These are phyloP conservation scores for Microbotryum lychnidis-dioicae DNA, from an alignment of 1,284 basidiomycete species.

Conservation along the genomic window DNA sequence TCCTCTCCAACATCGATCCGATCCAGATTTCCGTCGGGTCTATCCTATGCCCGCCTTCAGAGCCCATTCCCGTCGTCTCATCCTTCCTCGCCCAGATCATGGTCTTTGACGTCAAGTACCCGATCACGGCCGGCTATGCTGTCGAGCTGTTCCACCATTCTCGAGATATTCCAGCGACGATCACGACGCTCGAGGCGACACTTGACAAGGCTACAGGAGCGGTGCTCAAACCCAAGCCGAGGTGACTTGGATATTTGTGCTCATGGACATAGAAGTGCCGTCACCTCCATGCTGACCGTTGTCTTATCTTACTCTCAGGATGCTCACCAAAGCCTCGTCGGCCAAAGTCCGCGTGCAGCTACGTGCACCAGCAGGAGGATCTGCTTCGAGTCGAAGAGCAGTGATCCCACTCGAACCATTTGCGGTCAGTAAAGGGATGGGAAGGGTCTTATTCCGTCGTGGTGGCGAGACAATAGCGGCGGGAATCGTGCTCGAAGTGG, in stretches of 20 bases:
- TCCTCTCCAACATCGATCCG: conserved; percentile 74
- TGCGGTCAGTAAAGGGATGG: conserved; percentile 91
- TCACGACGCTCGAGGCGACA: conserved; percentile 67
- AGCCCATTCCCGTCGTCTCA: conserved; percentile 64
- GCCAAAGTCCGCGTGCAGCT: conserved; percentile 78
- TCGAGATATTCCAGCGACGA: conserved; percentile 77
- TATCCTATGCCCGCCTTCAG: conserved; percentile 69
- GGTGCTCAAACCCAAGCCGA: conserved; percentile 67
- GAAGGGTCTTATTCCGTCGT: conserved; percentile 74
- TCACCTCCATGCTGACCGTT: background rate
- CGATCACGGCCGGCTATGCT: conserved; percentile 77
- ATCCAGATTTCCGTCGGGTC: conserved; percentile 79
- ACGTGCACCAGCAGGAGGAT: conserved; percentile 45
- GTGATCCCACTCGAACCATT: conserved; percentile 81
- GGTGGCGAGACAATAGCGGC: conserved; percentile 75
- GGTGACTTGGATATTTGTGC: conserved; percentile 46
- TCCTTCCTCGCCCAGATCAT: conserved; percentile 80
- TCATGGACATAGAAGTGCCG: background rate
- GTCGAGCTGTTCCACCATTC: conserved; percentile 94
- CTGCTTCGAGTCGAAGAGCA: conserved; percentile 41
- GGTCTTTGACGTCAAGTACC: conserved; percentile 83
- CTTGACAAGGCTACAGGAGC: conserved; percentile 70
- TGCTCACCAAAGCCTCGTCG: conserved; percentile 70
- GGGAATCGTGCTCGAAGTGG: conserved; percentile 17
- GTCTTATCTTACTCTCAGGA: conserved; percentile 45